Conservation (phyloP, 352 stramenopile species). For the Phytophthora ramorum region DNA sequence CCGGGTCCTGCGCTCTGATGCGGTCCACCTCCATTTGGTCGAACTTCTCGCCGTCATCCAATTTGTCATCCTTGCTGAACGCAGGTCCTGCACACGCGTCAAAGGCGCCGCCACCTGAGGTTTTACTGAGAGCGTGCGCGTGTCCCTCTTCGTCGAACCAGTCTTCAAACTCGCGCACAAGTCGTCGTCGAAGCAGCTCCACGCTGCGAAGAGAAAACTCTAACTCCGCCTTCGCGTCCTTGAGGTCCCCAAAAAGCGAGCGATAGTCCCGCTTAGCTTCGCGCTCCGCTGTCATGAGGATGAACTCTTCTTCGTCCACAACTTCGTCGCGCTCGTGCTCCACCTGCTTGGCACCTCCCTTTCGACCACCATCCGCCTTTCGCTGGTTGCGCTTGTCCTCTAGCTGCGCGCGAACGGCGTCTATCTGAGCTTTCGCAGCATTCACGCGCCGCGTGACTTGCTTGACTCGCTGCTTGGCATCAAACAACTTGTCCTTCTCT, state of each 20-base stretch:
- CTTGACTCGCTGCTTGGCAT: slow-evolving; percentile 76
- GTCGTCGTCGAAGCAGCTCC: slow-evolving; percentile 75
- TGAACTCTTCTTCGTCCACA: slow-evolving; percentile 94
- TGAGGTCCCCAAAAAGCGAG: slow-evolving; percentile 84
- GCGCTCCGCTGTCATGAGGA: slow-evolving; percentile 84
- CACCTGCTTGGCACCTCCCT: slow-evolving; percentile 8
- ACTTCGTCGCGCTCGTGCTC: slow-evolving; percentile 68
- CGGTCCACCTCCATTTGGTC: slow-evolving; percentile 92
- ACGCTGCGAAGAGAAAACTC: slow-evolving; percentile 71
- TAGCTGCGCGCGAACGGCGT: slow-evolving; percentile 61
- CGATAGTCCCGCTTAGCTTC: slow-evolving; percentile 89
- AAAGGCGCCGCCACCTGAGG: slow-evolving; percentile 24
- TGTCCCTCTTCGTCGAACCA: slow-evolving; percentile 75
- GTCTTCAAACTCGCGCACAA: slow-evolving; percentile 87
- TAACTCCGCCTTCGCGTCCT: slow-evolving; percentile 77
- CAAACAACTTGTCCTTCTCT: slow-evolving; percentile 81
- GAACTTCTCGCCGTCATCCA: slow-evolving; percentile 93
- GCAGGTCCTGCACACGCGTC: slow-evolving; percentile 19
- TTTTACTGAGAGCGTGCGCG: slow-evolving; percentile 46
- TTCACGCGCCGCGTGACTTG: slow-evolving; percentile 82
- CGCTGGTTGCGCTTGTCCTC: slow-evolving; percentile 69
- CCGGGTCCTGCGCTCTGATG: slow-evolving; percentile 85
- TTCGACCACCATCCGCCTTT: slow-evolving; percentile 3
- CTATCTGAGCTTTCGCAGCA: slow-evolving; percentile 78
- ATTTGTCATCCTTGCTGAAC: slow-evolving; percentile 72